These are phyloP conservation scores for Podila epicladia DNA, from an alignment of 192 early-diverging fungal genomes.

Conservation along the genomic window DNA sequence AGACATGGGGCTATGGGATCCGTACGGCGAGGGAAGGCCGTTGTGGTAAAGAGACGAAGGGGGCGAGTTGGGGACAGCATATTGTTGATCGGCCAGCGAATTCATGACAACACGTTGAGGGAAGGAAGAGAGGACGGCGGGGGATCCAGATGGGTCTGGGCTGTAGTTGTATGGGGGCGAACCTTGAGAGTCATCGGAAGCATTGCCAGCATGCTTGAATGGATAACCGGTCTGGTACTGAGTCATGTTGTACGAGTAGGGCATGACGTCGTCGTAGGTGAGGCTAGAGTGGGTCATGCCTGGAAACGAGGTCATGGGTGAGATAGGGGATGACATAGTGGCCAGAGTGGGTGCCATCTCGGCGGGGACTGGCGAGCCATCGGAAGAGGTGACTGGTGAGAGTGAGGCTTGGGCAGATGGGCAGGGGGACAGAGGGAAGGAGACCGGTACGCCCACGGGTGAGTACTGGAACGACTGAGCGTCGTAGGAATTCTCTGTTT, in stretches of 20 bases:
- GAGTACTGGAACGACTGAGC: constrained; percentile 39
- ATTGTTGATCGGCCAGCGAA: constrained; percentile 25
- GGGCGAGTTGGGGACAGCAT: constrained; percentile 19
- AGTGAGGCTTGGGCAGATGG: constrained; percentile 37
- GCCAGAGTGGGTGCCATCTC: constrained; percentile 32
- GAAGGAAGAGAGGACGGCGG: constrained; percentile 29
- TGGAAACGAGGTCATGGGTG: constrained; percentile 37
- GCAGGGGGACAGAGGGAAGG: constrained; percentile 40
- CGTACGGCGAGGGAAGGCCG: constrained; percentile 26
- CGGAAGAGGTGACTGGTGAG: constrained; percentile 16
- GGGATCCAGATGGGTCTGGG: constrained; percentile 35
- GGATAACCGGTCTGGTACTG: constrained; percentile 36
- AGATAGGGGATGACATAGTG: constrained; percentile 42
- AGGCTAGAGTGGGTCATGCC: constrained; percentile 33
- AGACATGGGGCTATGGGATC: constrained; percentile 35
- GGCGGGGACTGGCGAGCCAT: constrained; percentile 22
- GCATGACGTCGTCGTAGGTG: constrained; percentile 43
- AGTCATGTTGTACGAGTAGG: constrained; percentile 31
- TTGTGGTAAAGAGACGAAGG: constrained; percentile 24
- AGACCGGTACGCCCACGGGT: constrained; percentile 6
- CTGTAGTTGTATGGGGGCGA: constrained; percentile 32
- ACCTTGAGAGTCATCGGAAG: constrained; percentile 18
- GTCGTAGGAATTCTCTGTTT: constrained; percentile 13
- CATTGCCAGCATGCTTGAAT: constrained; percentile 54
- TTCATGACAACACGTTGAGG: constrained; percentile 25